phyloP scores from a whole-genome alignment of 2,329 filamentous ascomycete genomes.

The Colletotrichum cuscutae region DNA sequence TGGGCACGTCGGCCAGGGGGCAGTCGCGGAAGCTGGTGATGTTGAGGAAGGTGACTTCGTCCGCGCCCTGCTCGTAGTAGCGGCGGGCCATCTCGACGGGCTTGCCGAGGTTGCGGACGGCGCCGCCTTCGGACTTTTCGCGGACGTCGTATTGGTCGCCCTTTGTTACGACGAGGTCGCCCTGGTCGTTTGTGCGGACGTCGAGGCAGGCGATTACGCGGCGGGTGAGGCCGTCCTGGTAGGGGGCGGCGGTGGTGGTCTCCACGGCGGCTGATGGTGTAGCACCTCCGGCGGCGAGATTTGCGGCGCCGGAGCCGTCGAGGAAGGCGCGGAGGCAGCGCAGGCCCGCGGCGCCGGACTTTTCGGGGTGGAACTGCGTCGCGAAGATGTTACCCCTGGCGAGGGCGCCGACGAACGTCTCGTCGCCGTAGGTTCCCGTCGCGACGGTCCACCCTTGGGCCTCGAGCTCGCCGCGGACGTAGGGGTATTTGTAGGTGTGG shows the following conservation, averaged over 20 bases:
- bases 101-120: conserved; percentile 93
- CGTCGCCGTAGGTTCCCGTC: conserved; percentile 85
- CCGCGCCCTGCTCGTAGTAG: conserved; percentile 96
- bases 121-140: conserved; percentile 75
- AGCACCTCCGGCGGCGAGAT: conserved; percentile 49
- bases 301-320: conserved; percentile 70
- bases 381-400: conserved; percentile 87
- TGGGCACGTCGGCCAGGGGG: conserved; percentile 89
- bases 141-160: conserved; percentile 99
- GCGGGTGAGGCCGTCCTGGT: conserved; percentile 81
- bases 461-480: conserved; percentile 79
- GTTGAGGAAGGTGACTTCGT: conserved; percentile 97
- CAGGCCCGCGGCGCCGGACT: conserved; percentile 90
- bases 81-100: conserved; percentile 92
- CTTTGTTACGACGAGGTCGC: conserved; percentile 97
- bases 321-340: conserved; percentile 88
- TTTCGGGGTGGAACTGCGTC: conserved; percentile 98
- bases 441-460: conserved; percentile 90
- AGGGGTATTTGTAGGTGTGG: conserved; percentile 90
- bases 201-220: conserved; percentile 96
- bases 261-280: conserved; percentile 27
- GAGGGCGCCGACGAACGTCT: conserved; percentile 92
- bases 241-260: conserved; percentile 35
- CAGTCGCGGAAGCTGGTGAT: conserved; percentile 98
- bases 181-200: conserved; percentile 91